Conservation (phyloP, 305 asterid genomes). For the Fraxinus velutina region DNA sequence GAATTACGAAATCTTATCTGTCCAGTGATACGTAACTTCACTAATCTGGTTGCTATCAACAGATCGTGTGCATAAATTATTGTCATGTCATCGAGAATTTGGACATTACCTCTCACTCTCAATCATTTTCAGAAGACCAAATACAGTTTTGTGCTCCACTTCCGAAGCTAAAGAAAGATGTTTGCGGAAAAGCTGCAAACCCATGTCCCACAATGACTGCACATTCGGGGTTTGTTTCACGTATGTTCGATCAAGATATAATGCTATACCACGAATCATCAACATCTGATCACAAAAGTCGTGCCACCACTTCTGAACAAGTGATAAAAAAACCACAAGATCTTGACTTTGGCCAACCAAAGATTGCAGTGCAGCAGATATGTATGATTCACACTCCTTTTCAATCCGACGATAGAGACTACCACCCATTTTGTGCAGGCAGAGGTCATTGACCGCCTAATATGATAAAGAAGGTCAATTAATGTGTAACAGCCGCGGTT, state of each 20-base stretch:
- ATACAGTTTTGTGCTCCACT: constrained; percentile 87
- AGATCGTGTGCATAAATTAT: not conserved
- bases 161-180: constrained; percentile 87
- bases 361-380: constrained; percentile 38
- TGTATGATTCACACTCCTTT: constrained; percentile 49
- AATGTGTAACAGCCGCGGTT: constrained; percentile 1
- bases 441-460: constrained; percentile 68
- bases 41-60: not conserved
- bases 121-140: constrained; percentile 87
- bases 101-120: constrained; percentile 77
- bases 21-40: constrained; percentile 3
- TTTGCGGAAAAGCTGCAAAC: constrained; percentile 90
- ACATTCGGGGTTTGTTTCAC: constrained; percentile 88
- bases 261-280: constrained; percentile 92
- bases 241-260: constrained; percentile 88
- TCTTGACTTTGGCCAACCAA: constrained; percentile 52
- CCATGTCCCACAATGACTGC: constrained; percentile 97
- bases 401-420: constrained; percentile 45
- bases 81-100: constrained; percentile 1
- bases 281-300: constrained; percentile 91
- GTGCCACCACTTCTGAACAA: constrained; percentile 54
- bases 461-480: not conserved
- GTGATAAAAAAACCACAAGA: constrained; percentile 46
- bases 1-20: not conserved
- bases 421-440: constrained; percentile 56